Evolutionary conservation across 169 alveolate genomes (phyloP).

Genomic region (Blepharisma undulans): DNA sequence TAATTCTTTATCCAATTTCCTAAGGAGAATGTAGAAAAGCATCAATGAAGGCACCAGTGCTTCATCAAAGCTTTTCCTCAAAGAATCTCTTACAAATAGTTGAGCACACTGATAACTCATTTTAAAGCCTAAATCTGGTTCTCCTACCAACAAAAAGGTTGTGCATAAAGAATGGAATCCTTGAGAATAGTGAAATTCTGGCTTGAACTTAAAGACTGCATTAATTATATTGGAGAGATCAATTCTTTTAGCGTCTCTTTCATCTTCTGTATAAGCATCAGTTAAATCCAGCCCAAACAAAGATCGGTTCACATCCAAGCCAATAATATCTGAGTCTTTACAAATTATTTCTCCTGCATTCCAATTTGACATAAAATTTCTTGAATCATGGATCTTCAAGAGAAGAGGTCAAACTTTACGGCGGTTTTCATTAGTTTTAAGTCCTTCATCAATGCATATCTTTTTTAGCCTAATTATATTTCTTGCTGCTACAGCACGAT

Average conservation of each 20-base stretch:
- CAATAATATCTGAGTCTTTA: conserved; percentile 34
- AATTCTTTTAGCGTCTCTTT: conserved; percentile 38
- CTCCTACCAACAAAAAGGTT: conserved; percentile 46
- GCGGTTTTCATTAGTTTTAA: not conserved
- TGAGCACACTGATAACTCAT: conserved; percentile 33
- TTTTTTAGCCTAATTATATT: not conserved
- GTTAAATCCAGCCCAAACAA: conserved; percentile 43
- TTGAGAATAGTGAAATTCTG: conserved; percentile 46
- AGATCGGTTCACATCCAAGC: conserved; percentile 50
- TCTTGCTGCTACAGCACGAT: not conserved
- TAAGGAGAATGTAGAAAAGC: conserved; percentile 38
- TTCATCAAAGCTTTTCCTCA: conserved; percentile 47
- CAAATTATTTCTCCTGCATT: not conserved
- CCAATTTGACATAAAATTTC: not conserved
- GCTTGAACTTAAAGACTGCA: conserved; percentile 38
- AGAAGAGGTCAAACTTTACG: conserved; percentile 11
- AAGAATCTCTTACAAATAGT: conserved; percentile 40
- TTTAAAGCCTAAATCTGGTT: conserved; percentile 43
- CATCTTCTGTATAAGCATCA: conserved; percentile 15
- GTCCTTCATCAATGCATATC: not conserved
- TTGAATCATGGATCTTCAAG: not conserved
- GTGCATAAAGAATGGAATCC: conserved; percentile 57
- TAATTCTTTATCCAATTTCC: not conserved
- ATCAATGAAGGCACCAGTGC: conserved; percentile 48
- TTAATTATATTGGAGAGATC: conserved; percentile 41